Evolutionary conservation across 495 filamentous ascomycete species (phyloP).

Genomic region (Aspergillus saccharolyticus): DNA sequence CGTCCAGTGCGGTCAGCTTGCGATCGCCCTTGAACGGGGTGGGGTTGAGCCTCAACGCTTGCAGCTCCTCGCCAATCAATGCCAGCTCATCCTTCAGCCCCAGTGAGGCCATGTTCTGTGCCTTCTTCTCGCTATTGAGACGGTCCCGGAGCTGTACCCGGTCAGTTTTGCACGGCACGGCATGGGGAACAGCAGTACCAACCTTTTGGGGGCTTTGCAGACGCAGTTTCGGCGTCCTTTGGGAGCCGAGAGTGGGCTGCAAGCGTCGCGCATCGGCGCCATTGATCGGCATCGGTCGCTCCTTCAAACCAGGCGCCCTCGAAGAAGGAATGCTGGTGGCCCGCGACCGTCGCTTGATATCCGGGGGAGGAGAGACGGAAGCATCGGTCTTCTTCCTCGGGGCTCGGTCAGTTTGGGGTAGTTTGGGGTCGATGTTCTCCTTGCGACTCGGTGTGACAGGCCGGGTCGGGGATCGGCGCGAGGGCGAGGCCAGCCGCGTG

Average conservation of each 20-base stretch:
- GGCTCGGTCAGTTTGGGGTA: slow-evolving; percentile 29
- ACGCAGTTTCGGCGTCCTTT: slow-evolving; percentile 61
- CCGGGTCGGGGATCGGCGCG: slow-evolving; percentile 36
- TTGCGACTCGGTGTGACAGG: slow-evolving; percentile 49
- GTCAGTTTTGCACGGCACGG: neutral
- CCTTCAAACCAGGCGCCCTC: slow-evolving; percentile 44
- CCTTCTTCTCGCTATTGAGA: slow-evolving; percentile 71
- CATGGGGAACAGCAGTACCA: neutral
- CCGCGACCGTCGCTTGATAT: slow-evolving; percentile 45
- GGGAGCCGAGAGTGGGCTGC: slow-evolving; percentile 31
- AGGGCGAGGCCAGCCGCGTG: slow-evolving; percentile 29
- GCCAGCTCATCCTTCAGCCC: slow-evolving; percentile 70
- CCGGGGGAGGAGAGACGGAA: slow-evolving; percentile 38
- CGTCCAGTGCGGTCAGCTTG: slow-evolving; percentile 12
- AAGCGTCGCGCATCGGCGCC: slow-evolving; percentile 30
- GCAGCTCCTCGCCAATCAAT: slow-evolving; percentile 79
- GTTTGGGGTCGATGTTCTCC: slow-evolving; percentile 48
- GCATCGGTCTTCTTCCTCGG: slow-evolving; percentile 35
- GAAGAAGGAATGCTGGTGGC: slow-evolving; percentile 49
- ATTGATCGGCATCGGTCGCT: slow-evolving; percentile 46
- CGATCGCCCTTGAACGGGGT: slow-evolving; percentile 18
- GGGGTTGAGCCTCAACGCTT: slow-evolving; percentile 46
- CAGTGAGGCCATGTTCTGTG: slow-evolving; percentile 61
- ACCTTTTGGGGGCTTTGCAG: slow-evolving; percentile 86
- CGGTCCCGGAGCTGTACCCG: slow-evolving; percentile 66